Base-by-base conservation (phyloP, 1,139 yeast genomes). In the Arxiozyma bovina region DNA sequence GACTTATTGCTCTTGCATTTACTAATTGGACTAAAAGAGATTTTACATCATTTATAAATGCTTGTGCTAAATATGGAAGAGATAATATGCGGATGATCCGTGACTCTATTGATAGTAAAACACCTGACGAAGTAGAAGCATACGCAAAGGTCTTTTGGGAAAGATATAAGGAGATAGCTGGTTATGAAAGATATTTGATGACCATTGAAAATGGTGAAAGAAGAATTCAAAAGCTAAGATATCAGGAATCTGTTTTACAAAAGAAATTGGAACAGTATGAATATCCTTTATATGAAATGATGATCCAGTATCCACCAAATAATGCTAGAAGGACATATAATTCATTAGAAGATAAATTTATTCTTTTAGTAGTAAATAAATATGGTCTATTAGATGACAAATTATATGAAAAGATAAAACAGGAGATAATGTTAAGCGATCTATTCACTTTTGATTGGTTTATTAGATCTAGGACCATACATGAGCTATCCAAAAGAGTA, bases 201-300 rank as follows among this genome's bases (percentile, higher is more conserved):
- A 95, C 88, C 64, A 89, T 93, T 55, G 96, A 90, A 64, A 77
- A 85, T 44, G 96, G 96, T 58, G 97, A 91, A 66, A 87, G 83
- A 73, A 87, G 87, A 64, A 72, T 82, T 21, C 83, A 82, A 48
- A 86, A 80, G 64, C 71, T 85, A 45, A 70, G 72, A 51, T 75
- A 77, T 51, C 98, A 91, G 67, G 84, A 85, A 63, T 80, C 77
- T 57, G 72, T 89, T 18, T 74, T 93, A 49, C 77, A 77, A 18
- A 73, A 73, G 49, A 91, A 91, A 67, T 77, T 93, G 61, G 81
- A 77, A 52, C 77, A 77, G 55, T 77, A 80, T 54, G 75, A 75
- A 17, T 85, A 84, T 52, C 97, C 98, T 1, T 70, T 90, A 52
- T 85, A 86, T 58, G 89, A 89, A 55, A 72, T 93, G 69, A 76